Evolutionary conservation across 2,329 filamentous ascomycete species (phyloP).

Genomic region (Oidium heveae): DNA sequence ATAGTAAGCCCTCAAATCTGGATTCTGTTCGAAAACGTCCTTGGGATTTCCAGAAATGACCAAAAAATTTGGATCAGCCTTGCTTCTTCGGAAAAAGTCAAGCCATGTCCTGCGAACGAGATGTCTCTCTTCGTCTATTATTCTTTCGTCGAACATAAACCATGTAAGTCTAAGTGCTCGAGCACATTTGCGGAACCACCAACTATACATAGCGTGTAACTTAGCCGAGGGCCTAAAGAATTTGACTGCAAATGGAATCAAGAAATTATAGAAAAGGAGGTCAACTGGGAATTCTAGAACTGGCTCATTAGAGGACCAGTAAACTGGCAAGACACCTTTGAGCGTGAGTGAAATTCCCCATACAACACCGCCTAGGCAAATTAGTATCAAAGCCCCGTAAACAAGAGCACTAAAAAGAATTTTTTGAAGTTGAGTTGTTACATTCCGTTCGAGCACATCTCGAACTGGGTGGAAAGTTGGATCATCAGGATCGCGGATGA

Average conservation of each 20-base stretch:
- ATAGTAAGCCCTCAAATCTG: conserved; percentile 24
- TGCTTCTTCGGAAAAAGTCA: conserved; percentile 22
- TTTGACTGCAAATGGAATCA: conserved; percentile 68
- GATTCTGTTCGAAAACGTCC: conserved; percentile 21
- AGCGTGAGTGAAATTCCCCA: conserved; percentile 58
- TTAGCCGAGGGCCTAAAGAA: conserved; percentile 68
- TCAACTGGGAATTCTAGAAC: conserved; percentile 88
- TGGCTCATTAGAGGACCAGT: conserved; percentile 81
- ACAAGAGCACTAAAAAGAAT: conserved; percentile 91
- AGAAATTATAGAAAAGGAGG: conserved; percentile 85
- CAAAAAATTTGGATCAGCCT: conserved; percentile 9
- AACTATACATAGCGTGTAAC: conserved; percentile 65
- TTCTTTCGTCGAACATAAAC: conserved; percentile 75
- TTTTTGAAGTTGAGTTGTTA: conserved; percentile 81
- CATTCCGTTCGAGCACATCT: conserved; percentile 79
- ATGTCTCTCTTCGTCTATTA: conserved; percentile 56
- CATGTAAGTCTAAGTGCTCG: conserved; percentile 57
- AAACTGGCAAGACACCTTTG: conserved; percentile 57
- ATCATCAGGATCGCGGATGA: conserved; percentile 93
- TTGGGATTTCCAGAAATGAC: conserved; percentile 4
- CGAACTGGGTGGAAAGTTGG: conserved; percentile 95
- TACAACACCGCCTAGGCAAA: conserved; percentile 85
- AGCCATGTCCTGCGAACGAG: conserved; percentile 35
- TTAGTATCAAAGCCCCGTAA: conserved; percentile 74
- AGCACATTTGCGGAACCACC: conserved; percentile 88